Evolutionary conservation across 2,329 filamentous ascomycete genomes (phyloP), one percentile per base, ranked within the genome.

Genomic region (Sporothrix euskadiensis): DNA sequence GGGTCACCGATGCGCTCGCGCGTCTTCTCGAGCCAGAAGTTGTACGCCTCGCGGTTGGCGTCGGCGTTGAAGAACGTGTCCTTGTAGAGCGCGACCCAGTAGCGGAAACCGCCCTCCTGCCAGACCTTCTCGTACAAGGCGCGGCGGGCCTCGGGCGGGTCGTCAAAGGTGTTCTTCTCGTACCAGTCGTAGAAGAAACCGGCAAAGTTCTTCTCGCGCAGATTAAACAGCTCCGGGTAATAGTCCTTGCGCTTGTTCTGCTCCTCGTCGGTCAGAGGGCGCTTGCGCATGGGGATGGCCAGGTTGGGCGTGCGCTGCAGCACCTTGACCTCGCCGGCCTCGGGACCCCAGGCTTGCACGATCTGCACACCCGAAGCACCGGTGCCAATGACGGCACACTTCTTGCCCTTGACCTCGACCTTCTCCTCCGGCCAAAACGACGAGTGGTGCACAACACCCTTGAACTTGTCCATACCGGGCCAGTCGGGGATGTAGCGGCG

Each of bases 271-370:
- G 83, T 85, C 39, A 90, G 81, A 0, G 81, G 56, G 2, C 82
- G 80, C 73, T 86, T 84, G 2, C 85, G 83, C 88, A 92, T 90
- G 0, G 89, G 89, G 0, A 92, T 77, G 0, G 88, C 88, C 7
- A 90, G 81, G 74, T 92, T 92, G 0, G 90, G 90, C 0, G 89
- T 92, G 12, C 90, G 85, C 77, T 92, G 89, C 79, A 91, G 91
- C 49, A 92, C 87, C 2, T 81, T 85, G 32, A 92, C 76, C 1
- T 85, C 80, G 6, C 82, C 84, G 0, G 85, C 88, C 14, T 83
- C 78, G 2, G 86, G 86, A 1, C 85, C 87, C 79, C 86, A 87
- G 71, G 88, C 88, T 75, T 92, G 90, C 0, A 86, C 84, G 59
- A 90, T 86, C 76, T 92, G 90, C 1, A 91, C 86, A 0, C 89